Base-by-base conservation (phyloP, 2,329 filamentous ascomycete genomes). In the Ophidiomyces ophidiicola region DNA sequence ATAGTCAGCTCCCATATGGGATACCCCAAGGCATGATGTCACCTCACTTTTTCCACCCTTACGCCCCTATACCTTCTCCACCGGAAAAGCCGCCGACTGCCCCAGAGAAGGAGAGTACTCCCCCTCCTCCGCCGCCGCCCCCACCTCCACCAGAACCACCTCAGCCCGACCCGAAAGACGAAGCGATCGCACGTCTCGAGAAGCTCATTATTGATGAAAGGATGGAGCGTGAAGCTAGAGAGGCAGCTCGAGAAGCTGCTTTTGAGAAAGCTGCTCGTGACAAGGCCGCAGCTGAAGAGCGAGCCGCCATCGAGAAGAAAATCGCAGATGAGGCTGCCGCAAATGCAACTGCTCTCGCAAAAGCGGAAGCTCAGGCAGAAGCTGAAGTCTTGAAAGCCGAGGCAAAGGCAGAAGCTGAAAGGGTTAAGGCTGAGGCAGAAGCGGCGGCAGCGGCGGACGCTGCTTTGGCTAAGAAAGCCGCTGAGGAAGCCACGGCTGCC, bases 101-200 rank as follows among this genome's bases (percentile, higher is more conserved):
- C 11, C 52, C 52, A 10, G 26, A 37, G 30, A 29, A 31, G 43
- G 50, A n/a, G 51, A 56, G 40, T 45, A 48, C 32, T 10, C 46
- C 50, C 26, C 43, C 53, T 20, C 42, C 50, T 32, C 41, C 49
- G 35, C 46, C 46, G 24, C 44, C 52, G 3, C 48, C 57, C 25
- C 49, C 47, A 5, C 48, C 50, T n/a, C 50, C 53, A 2, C 42
- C 50, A 1, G 48, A 47, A 8, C 48, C 60, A 5, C 54, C 61
- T 3, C 66, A 46, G 23, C 61, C 63, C 17, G 60, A 63, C 14
- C 55, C 62, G 6, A 66, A 67, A 43, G 63, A 66, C 32, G 68
- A 71, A 44, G 67, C 80, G 41, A 75, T 79, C 45, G 64, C 65
- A n/a, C 68, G 79, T 41, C 70, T 78, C 45, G 68, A 73, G 45